Percentiles rank a stretch among this genome's conserved stretches.
Evolutionary conservation across 345 rosid species (phyloP).

Genomic region (Triadica sebifera): DNA sequence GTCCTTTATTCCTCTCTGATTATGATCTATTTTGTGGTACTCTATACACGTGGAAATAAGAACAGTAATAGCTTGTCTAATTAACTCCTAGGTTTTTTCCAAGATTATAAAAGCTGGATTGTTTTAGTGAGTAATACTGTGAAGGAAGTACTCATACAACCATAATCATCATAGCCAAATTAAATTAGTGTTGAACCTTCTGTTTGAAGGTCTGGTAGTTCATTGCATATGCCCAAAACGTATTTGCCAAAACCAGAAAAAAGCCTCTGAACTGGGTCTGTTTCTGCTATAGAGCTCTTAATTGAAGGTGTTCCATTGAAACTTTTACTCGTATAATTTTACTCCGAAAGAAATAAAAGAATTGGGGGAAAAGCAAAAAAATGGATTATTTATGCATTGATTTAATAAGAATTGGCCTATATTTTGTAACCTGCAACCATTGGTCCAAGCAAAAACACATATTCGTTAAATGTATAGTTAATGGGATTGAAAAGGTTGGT

Average conservation of each 20-base stretch:
- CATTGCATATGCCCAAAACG: not conserved
- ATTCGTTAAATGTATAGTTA: no score
- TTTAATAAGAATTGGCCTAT: not conserved
- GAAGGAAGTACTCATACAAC: not conserved
- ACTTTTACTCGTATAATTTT: not conserved
- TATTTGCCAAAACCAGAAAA: not conserved
- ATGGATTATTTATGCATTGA: not conserved
- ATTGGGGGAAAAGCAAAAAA: not conserved
- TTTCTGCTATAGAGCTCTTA: not conserved
- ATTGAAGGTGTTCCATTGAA: not conserved
- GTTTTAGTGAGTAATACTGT: not conserved
- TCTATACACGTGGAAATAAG: not conserved
- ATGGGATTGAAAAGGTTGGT: not conserved
- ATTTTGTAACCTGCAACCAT: not conserved
- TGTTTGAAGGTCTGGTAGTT: no score
- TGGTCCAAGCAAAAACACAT: not conserved
- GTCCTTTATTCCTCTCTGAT: slow-evolving; percentile 12
- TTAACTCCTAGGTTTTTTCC: not conserved
- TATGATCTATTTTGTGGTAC: not conserved
- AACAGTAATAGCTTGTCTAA: not conserved
- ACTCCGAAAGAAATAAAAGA: not conserved
- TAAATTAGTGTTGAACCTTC: no score
- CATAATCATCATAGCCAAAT: not conserved
- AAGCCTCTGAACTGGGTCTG: not conserved
- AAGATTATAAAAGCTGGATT: not conserved